phyloP scores from a whole-genome alignment of 1,284 basidiomycete species.

The Ceratobasidium sp. region DNA sequence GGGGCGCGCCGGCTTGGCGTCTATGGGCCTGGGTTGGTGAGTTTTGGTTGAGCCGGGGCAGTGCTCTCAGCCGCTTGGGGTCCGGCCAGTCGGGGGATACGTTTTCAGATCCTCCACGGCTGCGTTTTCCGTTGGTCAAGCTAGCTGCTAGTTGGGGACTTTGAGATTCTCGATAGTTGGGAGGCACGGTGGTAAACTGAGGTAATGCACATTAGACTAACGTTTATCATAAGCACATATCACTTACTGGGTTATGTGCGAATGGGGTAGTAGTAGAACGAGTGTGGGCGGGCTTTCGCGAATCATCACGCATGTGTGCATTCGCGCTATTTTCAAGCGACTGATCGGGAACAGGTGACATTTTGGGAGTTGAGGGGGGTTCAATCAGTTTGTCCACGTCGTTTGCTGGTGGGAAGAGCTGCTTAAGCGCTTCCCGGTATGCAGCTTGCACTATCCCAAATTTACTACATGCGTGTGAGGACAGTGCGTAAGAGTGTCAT shows the following conservation, averaged over 20 bases:
- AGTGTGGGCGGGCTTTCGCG: neutral
- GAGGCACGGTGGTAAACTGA: slow-evolving; percentile 31
- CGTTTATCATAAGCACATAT: neutral
- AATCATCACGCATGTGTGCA: neutral
- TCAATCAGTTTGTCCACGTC: neutral
- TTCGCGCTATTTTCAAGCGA: neutral
- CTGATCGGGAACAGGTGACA: neutral
- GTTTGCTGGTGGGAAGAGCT: slow-evolving; percentile 6
- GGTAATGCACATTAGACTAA: neutral
- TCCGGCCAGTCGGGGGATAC: slow-evolving; percentile 14
- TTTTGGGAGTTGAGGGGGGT: slow-evolving; percentile 15
- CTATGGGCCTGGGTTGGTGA: slow-evolving; percentile 6
- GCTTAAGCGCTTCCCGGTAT: slow-evolving; percentile 11
- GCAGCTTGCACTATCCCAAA: slow-evolving; percentile 30
- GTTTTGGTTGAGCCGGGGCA: slow-evolving; percentile 3
- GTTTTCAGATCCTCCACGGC: slow-evolving; percentile 6
- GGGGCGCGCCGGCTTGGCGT: too few relatives aligned
- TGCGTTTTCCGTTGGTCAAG: slow-evolving; percentile 13
- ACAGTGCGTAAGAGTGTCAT: neutral
- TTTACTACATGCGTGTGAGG: slow-evolving; percentile 4
- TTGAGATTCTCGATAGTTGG: slow-evolving; percentile 22
- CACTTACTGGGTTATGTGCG: slow-evolving; percentile 26
- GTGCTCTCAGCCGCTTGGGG: neutral
- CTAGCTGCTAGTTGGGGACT: neutral
- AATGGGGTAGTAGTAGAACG: slow-evolving; percentile 19